Base-by-base conservation (phyloP, 345 rosid species). In the Gossypium ekmanianum region DNA sequence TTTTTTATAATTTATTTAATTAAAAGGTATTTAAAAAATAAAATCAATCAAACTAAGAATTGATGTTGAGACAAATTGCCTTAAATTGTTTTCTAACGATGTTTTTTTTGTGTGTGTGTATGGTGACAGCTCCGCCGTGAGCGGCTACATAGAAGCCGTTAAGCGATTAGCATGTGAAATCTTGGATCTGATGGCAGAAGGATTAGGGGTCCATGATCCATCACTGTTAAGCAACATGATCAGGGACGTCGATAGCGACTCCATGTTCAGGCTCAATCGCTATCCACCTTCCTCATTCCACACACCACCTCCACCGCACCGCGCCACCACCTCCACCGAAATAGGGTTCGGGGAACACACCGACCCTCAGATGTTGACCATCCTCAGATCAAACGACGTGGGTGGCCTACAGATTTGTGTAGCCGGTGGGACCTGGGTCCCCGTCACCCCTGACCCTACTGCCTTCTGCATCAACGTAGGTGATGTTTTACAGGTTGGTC, bases 341-440 rank as follows among this genome's bases (percentile, higher is more conserved):
- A 34, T 92, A 61, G 98, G 98, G 26, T 89, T 94, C 44, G 98
- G 98, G 41, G 98, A 88, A 87, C 98, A 94, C 78, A 81, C 98
- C n/a, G 98, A 94, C 88, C 98, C 98, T 78, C 98, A 92, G 81
- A 90, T 94, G 61, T 58, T 94, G 79, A 94, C 98, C 78, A 55
- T 94, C 65, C 80, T 94, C 2, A 83, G 97, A 81, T 92, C 98
- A 73, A 94, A 91, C 92, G 88, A 87, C 18, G 96, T 92, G 13
- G 83, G 83, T 7, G 98, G 98, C 61, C 92, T 94, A 75, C 90
- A 94, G 71, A 92, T 92, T 54, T 85, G 84, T 10, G 76, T 81
- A 3, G 75, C 73, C 18, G 86, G 88, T 3, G 92, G 90, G 2
- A 79, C 87, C 81, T 94, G 98, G 98, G 83, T 89, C 73, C 84